A percentile compares a stretch with the other conserved stretches of the same genome.
Evolutionary conservation across 345 rosid genomes (phyloP).

Genomic region (Acer campestre): DNA sequence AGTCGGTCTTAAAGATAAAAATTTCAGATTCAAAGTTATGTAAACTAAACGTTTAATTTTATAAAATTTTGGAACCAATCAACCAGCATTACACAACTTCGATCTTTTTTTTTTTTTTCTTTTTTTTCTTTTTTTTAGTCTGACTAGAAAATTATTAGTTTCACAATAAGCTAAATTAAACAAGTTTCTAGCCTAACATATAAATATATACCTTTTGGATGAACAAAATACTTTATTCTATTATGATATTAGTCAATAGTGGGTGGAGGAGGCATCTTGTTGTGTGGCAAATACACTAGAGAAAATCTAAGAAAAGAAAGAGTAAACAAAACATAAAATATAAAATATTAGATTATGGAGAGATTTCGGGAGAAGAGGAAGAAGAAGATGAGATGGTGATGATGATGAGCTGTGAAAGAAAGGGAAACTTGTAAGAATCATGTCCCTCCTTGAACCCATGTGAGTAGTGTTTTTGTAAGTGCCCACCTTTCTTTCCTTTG

Average conservation of each 20-base stretch:
- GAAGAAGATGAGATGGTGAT: not conserved
- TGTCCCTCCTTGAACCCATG: constrained; percentile 32
- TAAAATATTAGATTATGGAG: not conserved
- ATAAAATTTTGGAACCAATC: too few species aligned
- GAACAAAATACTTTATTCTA: not conserved
- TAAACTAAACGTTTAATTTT: too few species aligned
- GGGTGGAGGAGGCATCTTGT: not conserved
- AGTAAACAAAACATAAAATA: not conserved
- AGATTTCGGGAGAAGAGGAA: not conserved
- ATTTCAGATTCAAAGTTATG: too few species aligned
- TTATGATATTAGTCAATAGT: not conserved
- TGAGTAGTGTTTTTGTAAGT: constrained; percentile 30
- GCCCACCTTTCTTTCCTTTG: constrained; percentile 38
- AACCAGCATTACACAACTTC: too few species aligned
- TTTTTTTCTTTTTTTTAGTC: too few species aligned
- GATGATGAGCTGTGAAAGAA: constrained; percentile 41
- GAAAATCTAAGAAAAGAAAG: not conserved
- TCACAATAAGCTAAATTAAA: too few species aligned
- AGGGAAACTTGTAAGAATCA: constrained; percentile 30
- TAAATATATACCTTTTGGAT: not conserved
- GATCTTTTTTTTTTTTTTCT: too few species aligned
- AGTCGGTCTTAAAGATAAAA: too few species aligned
- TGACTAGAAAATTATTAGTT: too few species aligned
- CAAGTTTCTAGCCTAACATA: too few species aligned
- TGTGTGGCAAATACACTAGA: not conserved